Conservation (phyloP, 176 grass and related monocot species). For the Hordeum vulgare region MorexV3_pseudomolecules_assembly NC_058522.1:315468105-315468604, state of each 20-base stretch:
- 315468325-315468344: no score
- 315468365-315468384: background rate
- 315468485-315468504: background rate
- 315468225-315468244: background rate
- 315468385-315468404: background rate
- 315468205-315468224: background rate
- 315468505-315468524: slow-evolving; percentile 21
- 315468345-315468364: background rate
- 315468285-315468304: background rate
- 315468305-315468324: background rate
- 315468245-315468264: background rate
- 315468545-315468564: background rate
- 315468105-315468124: background rate
- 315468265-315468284: background rate
- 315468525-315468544: background rate
- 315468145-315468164: background rate
- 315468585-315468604: background rate
- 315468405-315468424: background rate
- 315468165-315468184: no score
- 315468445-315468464: slow-evolving; percentile 10
- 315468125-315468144: background rate
- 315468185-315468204: no score
- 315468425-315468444: slow-evolving; percentile 16
- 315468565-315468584: background rate
- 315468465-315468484: slow-evolving; percentile 21